Conservation (phyloP, 768 basidiomycete species). For the Leccinum truebloodii region DNA sequence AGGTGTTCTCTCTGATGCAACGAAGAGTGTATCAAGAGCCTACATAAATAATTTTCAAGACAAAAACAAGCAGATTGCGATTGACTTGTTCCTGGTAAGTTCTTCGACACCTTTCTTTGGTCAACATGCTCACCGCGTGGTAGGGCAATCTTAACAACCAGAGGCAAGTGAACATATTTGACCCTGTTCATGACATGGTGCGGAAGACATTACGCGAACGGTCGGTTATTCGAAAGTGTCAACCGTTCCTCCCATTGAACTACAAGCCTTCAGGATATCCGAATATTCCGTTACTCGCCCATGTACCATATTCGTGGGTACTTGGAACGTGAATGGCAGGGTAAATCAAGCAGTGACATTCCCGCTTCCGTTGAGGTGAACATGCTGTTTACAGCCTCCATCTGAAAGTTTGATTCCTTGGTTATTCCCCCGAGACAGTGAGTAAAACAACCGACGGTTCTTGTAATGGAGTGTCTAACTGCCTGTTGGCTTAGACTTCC, state of each 20-base stretch:
- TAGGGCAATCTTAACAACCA: conserved; percentile 94
- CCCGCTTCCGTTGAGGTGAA: conserved; percentile 9
- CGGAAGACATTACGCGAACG: conserved; percentile 67
- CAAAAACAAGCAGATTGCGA: conserved; percentile 89
- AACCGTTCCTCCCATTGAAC: background rate
- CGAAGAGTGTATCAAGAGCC: conserved; percentile 92
- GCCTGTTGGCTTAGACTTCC: conserved; percentile 14
- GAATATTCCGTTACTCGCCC: conserved; percentile 83
- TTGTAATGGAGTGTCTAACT: conserved; percentile 1
- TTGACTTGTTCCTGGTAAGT: conserved; percentile 91
- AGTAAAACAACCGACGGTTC: conserved; percentile 29
- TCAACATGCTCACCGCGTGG: background rate
- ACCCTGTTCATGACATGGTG: conserved; percentile 91
- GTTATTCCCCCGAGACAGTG: conserved; percentile 85
- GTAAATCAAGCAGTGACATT: conserved; percentile 42
- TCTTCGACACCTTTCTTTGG: background rate
- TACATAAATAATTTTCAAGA: conserved; percentile 99
- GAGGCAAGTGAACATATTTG: conserved; percentile 85
- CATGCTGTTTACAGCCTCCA: conserved; percentile 49
- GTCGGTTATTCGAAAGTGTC: conserved; percentile 37
- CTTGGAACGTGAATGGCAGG: conserved; percentile 95
- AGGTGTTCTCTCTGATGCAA: conserved; percentile 94
- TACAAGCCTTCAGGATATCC: conserved; percentile 45
- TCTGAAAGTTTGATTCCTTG: conserved; percentile 85
- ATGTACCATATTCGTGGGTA: conserved; percentile 83